Conservation (phyloP, 2,329 filamentous ascomycete species). For the Epichloe glyceriae region DNA sequence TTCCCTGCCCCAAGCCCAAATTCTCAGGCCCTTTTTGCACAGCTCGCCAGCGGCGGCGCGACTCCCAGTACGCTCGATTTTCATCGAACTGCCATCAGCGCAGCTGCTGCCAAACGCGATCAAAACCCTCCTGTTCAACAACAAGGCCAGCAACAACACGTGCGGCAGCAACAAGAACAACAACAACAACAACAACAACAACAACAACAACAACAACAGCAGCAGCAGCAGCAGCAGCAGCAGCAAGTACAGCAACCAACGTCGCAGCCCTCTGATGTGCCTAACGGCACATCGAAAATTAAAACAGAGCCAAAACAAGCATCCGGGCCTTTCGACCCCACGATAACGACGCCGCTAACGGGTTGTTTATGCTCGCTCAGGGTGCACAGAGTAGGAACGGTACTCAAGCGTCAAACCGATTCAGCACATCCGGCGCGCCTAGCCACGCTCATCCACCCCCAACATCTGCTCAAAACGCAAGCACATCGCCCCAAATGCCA, state of each 20-base stretch:
- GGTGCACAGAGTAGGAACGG: slow-evolving; percentile 55
- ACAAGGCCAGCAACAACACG: slow-evolving; percentile 8
- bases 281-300: slow-evolving; percentile 24
- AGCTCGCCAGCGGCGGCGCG: slow-evolving; percentile 65
- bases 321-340: slow-evolving; percentile 65
- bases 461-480: slow-evolving; percentile 21
- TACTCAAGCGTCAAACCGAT: slow-evolving; percentile 36
- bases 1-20: slow-evolving; percentile 86
- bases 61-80: slow-evolving; percentile 91
- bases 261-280: slow-evolving; percentile 42
- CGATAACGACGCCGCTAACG: slow-evolving; percentile 91
- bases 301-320: slow-evolving; percentile 39
- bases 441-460: slow-evolving; percentile 36
- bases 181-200: slow-evolving; percentile 22
- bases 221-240: slow-evolving; percentile 10
- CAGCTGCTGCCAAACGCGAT: slow-evolving; percentile 51
- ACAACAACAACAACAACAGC: slow-evolving; percentile 4
- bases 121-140: slow-evolving; percentile 22
- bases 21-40: slow-evolving; percentile 69
- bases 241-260: slow-evolving; percentile 20
- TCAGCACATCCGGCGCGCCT: slow-evolving; percentile 32
- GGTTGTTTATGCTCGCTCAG: slow-evolving; percentile 76
- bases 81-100: slow-evolving; percentile 79
- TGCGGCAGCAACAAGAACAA: slow-evolving; percentile 24
- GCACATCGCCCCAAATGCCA: slow-evolving; percentile 38